These are phyloP conservation scores for Exophiala phaeomuriformis DNA, from an alignment of 2,329 filamentous ascomycete genomes.

Conservation along the genomic window DNA sequence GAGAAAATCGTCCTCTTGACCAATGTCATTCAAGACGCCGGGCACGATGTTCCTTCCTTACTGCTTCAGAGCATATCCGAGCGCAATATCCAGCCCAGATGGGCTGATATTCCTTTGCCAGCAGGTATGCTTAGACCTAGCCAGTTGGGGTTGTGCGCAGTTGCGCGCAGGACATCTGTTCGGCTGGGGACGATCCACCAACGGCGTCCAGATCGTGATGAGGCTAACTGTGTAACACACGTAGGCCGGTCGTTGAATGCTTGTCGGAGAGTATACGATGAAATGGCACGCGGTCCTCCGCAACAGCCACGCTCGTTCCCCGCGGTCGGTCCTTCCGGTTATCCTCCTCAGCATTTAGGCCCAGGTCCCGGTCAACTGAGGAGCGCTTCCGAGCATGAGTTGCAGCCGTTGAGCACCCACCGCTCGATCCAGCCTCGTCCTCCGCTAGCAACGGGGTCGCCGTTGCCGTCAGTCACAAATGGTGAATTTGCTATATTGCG, in stretches of 20 bases:
- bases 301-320: slow-evolving; percentile 10
- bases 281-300: slow-evolving; percentile 1
- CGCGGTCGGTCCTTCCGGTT: slow-evolving; percentile 1
- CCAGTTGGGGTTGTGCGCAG: slow-evolving; percentile 1
- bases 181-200: neutral
- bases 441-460: slow-evolving; percentile 23
- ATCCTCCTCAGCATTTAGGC: slow-evolving; percentile 9
- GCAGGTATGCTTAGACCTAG: slow-evolving; percentile 19
- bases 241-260: slow-evolving; percentile 25
- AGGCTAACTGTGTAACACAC: slow-evolving; percentile 6
- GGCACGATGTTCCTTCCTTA: slow-evolving; percentile 21
- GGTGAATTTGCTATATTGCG: slow-evolving; percentile 22
- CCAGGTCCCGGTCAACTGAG: slow-evolving; percentile 8
- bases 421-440: slow-evolving; percentile 25
- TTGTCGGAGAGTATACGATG: slow-evolving; percentile 21
- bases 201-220: neutral
- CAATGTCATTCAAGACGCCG: slow-evolving; percentile 24
- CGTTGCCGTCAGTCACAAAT: slow-evolving; percentile 21
- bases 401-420: slow-evolving; percentile 9
- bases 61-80: slow-evolving; percentile 21
- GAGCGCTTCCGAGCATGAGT: slow-evolving; percentile 14
- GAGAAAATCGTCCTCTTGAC: slow-evolving; percentile 26
- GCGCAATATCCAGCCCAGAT: slow-evolving; percentile 20
- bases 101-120: slow-evolving; percentile 26
- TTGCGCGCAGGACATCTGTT: neutral